phyloP scores from a whole-genome alignment of 495 filamentous ascomycete genomes.

The Penicillium pulvis region DNA sequence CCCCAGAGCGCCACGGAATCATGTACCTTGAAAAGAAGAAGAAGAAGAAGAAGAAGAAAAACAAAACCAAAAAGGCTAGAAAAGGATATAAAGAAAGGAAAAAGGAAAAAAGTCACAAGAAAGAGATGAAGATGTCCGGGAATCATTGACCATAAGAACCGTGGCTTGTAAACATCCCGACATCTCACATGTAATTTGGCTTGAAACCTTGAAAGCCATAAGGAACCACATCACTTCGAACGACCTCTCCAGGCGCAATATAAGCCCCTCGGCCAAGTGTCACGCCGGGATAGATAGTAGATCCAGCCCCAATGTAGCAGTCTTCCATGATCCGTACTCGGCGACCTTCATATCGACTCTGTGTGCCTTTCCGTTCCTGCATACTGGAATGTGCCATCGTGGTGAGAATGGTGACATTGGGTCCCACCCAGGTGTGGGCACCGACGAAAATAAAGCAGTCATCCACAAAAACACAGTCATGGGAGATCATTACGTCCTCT shows the following conservation, averaged over 20 bases:
- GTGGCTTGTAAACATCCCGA: neutral
- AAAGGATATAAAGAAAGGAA: conserved; percentile 5
- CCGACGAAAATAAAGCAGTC: conserved; percentile 75
- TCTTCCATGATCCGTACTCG: conserved; percentile 83
- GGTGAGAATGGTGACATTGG: conserved; percentile 84
- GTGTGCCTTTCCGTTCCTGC: conserved; percentile 70
- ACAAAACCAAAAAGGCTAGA: neutral
- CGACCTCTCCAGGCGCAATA: conserved; percentile 50
- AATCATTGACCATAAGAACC: conserved; percentile 4
- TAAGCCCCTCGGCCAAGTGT: conserved; percentile 44
- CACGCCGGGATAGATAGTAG: conserved; percentile 72
- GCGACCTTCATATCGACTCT: conserved; percentile 70
- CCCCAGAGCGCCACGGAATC: conserved; percentile 3
- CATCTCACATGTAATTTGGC: conserved; percentile 44
- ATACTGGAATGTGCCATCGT: conserved; percentile 76
- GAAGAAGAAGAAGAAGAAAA: neutral
- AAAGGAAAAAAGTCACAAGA: conserved; percentile 3
- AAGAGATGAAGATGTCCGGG: conserved; percentile 1
- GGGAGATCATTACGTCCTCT: conserved; percentile 81
- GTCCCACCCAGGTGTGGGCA: conserved; percentile 74
- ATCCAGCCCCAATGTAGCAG: conserved; percentile 84
- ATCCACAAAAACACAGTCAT: conserved; percentile 87
- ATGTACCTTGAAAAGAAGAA: neutral
- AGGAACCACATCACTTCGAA: conserved; percentile 45
- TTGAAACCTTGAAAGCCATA: conserved; percentile 50